phyloP scores from a whole-genome alignment of 208 protist species.

The Leishmania mexicana region DNA sequence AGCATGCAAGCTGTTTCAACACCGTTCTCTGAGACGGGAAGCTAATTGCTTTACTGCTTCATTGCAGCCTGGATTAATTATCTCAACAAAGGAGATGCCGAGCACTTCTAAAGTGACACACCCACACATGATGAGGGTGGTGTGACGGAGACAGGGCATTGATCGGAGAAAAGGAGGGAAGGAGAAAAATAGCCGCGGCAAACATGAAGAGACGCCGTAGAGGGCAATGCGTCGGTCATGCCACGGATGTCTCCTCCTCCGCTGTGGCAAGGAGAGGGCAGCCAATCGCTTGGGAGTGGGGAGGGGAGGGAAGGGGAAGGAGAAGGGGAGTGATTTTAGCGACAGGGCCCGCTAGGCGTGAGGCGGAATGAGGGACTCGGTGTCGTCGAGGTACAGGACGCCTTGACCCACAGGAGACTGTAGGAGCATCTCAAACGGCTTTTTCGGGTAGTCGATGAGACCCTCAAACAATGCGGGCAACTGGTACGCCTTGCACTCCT shows the following conservation, averaged over 20 bases:
- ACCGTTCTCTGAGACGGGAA: not conserved
- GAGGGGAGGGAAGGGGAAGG: not conserved
- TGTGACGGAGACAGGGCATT: not conserved
- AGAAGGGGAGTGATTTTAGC: not conserved
- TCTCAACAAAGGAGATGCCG: not conserved
- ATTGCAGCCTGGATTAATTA: not conserved
- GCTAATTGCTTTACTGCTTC: not conserved
- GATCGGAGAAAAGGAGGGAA: not conserved
- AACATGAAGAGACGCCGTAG: not conserved
- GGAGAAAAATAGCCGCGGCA: not conserved
- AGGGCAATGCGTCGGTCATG: not conserved
- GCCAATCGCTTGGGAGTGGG: no score
- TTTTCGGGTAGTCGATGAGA: conserved; percentile 84
- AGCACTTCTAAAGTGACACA: not conserved
- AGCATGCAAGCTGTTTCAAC: not conserved
- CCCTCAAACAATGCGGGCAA: conserved; percentile 36
- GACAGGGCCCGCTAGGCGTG: not conserved
- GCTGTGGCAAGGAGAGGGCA: not conserved
- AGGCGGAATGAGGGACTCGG: conserved; percentile 53
- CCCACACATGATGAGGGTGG: not conserved
- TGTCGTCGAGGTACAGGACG: conserved; percentile 49
- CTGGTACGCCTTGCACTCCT: conserved; percentile 41
- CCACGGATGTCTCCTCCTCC: not conserved
- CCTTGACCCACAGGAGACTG: conserved; percentile 83
- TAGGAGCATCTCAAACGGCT: conserved; percentile 84